Evolutionary conservation across 1,139 yeast species (phyloP), one percentile per base, ranked within the genome.

Genomic region (Candida gigantensis): DNA sequence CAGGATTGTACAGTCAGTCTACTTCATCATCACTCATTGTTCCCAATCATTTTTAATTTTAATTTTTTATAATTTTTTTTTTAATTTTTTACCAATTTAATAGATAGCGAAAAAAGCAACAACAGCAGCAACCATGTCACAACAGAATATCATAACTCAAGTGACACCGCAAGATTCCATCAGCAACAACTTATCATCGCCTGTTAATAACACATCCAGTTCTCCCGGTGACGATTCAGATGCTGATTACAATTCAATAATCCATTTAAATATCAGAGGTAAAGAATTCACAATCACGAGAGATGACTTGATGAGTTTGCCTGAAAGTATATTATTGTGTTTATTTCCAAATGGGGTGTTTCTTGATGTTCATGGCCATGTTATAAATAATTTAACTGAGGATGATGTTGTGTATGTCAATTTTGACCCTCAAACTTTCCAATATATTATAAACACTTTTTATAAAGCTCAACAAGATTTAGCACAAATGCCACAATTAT

Each of bases 291-390:
- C 80, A 38, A 81, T 92, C 34, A 81, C 95, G 2, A 72, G 96
- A 45, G 96, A 88, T 49, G 96, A 88, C 57, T 73, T 92, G 47
- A 82, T 89, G 84, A 80, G 90, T 39, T 68, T 92, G 36, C 97
- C 98, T 1, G 97, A 94, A 58, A 81, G 92, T 45, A 81, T 94
- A 21, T 67, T 94, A 43, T 74, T 90, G 39, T 88, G 97, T 49
- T 64, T 87, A 37, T 94, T 81, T 60, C 96, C 97, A 11, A 86
- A 87, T 47, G 97, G 97, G 24, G 90, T 89, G 5, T 83, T 86
- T 55, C 72, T 86, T 41, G 94, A 87, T 55, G 72, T 72, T 38
- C 64, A 77, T 36, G 95, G 94, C 3, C 81, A 79, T 41, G 84
- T 84, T n/a, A 84, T 85, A 38, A 74, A 85, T 29, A 84, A 83